phyloP scores from a whole-genome alignment of 192 early-diverging fungal species.

The Podila minutissima region DNA sequence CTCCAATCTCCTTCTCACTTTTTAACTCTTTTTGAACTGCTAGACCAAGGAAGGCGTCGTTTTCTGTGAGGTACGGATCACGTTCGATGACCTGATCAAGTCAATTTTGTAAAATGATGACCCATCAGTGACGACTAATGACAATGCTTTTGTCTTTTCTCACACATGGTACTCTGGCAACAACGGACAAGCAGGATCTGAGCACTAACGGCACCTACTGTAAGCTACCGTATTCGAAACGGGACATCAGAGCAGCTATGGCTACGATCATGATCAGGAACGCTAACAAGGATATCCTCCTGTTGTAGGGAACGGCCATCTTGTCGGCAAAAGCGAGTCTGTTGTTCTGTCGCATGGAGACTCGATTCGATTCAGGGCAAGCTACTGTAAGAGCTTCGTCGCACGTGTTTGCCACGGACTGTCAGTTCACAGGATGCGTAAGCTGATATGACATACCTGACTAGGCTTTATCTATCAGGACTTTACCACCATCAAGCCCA shows the following conservation, averaged over 20 bases:
- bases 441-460: not conserved
- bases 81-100: not conserved
- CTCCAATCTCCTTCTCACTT: not conserved
- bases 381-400: conserved; percentile 38
- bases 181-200: conserved; percentile 48
- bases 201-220: conserved; percentile 69
- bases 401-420: not conserved
- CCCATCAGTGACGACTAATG: not conserved
- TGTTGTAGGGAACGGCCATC: conserved; percentile 54
- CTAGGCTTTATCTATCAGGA: conserved; percentile 27
- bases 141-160: not conserved
- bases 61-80: conserved; percentile 20
- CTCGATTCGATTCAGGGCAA: conserved; percentile 62
- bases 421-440: not conserved
- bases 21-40: not conserved
- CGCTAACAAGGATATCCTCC: no score
- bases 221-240: conserved; percentile 1
- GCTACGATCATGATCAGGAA: no score
- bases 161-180: not conserved
- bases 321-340: conserved; percentile 63
- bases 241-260: no score
- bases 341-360: conserved; percentile 69
- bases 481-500: not conserved
- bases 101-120: no score
- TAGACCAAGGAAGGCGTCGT: conserved; percentile 28